Evolutionary conservation across 768 basidiomycete species (phyloP), one percentile per base, ranked within the genome.

Genomic region (Lentinula sp.): DNA sequence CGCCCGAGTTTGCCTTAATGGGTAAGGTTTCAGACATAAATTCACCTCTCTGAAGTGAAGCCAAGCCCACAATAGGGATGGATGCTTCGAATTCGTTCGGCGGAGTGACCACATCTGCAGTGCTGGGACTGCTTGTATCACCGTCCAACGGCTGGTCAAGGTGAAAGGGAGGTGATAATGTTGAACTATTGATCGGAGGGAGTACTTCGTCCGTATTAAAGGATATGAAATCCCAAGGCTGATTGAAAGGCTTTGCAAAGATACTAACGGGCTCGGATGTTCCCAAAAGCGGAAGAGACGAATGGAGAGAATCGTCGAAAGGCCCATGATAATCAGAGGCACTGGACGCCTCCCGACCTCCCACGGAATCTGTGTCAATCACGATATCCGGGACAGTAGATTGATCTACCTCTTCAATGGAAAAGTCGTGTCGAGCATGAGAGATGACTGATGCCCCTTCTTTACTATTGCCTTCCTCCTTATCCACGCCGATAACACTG

Each of bases 391-490:
- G 20, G 16, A 48, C 20, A 48, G 18, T n/a, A 23, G 46, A 20
- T 48, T 16, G 46, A 2, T 43, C 42, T n/a, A 4, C 18, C 9
- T 46, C 46, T 20, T 48, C 46, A 7, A 23, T 28, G 18, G 20
- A 9, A 48, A 20, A 12, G 4, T 48, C 46, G 46, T 18, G 12
- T 23, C 23, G 46, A 9, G 9, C n/a, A 43, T 7, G 42, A 43
- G 15, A 43, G 16, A 6, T 8, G 12, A 48, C 6, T 20, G 9
- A n/a, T 2, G 23, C 46, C 46, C 16, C 16, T 51, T 28, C 7
- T 6, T 51, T 43, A 66, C 65, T 16, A 60, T 64, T 28, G 12
- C 63, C 71, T 33, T 73, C 77, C 0, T 71, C 77, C 3, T 70
- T 71, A 9, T 69, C 71, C 1, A 72, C 72, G 0, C 69, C 73